Evolutionary conservation across 1,139 yeast species (phyloP).

Genomic region (Diutina rugosa): DNA sequence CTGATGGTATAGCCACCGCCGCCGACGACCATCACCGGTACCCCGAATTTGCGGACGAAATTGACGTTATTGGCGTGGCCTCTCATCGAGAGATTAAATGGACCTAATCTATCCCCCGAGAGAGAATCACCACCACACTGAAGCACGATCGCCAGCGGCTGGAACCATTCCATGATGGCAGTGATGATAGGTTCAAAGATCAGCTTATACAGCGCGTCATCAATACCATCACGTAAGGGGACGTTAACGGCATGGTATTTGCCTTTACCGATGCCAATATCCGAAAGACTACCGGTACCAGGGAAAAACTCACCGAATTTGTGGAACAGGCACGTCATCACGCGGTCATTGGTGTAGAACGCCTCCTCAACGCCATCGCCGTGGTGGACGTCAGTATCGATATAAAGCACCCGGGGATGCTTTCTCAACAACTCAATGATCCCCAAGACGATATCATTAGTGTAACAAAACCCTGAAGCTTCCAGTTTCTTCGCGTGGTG

Average conservation of each 20-base stretch:
- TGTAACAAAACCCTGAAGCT: slow-evolving; percentile 1
- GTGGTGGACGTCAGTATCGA: slow-evolving; percentile 1
- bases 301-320: slow-evolving; percentile 2
- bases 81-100: background rate
- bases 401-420: background rate
- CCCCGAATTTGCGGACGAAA: background rate
- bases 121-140: slow-evolving; percentile 1
- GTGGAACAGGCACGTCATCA: slow-evolving; percentile 1
- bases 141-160: slow-evolving; percentile 1
- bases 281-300: background rate
- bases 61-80: slow-evolving; percentile 2
- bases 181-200: slow-evolving; percentile 1
- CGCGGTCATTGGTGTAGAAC: slow-evolving; percentile 1
- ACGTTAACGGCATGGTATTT: background rate
- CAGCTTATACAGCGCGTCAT: slow-evolving; percentile 1
- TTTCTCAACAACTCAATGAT: background rate
- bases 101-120: background rate
- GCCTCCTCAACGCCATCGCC: slow-evolving; percentile 2
- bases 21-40: slow-evolving; percentile 1
- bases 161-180: slow-evolving; percentile 2
- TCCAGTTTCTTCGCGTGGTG: slow-evolving; percentile 2
- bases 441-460: slow-evolving; percentile 1
- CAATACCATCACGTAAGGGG: background rate
- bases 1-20: slow-evolving; percentile 2
- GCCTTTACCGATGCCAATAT: background rate